Conservation (phyloP, 1,139 yeast species). For the Yamadazyma siamensis region DNA sequence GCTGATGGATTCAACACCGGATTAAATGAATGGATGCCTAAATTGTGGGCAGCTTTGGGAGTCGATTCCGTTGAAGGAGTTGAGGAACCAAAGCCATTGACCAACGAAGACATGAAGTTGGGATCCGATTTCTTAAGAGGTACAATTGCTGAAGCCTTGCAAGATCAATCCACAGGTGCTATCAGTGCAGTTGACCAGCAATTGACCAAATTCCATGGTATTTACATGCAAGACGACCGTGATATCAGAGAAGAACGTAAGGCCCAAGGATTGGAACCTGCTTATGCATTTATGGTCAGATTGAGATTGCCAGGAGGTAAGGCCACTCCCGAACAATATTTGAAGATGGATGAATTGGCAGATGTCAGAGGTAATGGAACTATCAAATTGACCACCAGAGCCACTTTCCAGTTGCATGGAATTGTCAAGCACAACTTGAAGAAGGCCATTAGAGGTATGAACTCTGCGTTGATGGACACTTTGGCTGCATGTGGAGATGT, state of each 20-base stretch:
- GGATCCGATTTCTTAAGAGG: constrained; percentile 88
- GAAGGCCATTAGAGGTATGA: constrained; percentile 91
- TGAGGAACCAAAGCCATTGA: constrained; percentile 94
- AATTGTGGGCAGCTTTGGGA: constrained; percentile 84
- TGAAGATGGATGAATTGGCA: constrained; percentile 76
- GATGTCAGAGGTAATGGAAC: constrained; percentile 90
- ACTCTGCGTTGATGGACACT: constrained; percentile 85
- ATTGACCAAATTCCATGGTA: constrained; percentile 95
- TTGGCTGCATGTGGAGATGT: constrained; percentile 99
- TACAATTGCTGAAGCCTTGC: constrained; percentile 83
- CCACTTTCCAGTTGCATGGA: constrained; percentile 96
- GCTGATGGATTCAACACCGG: constrained; percentile 95
- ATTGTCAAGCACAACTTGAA: constrained; percentile 86
- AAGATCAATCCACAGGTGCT: constrained; percentile 85
- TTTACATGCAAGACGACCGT: constrained; percentile 98
- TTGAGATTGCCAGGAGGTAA: constrained; percentile 93
- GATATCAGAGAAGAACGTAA: constrained; percentile 92
- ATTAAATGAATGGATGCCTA: constrained; percentile 80
- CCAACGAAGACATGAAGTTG: constrained; percentile 93
- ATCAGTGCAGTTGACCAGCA: constrained; percentile 92
- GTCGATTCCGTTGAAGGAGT: constrained; percentile 80
- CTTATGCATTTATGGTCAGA: constrained; percentile 94
- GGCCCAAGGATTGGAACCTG: constrained; percentile 90
- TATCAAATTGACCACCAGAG: constrained; percentile 91
- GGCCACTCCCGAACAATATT: constrained; percentile 86